phyloP scores from a whole-genome alignment of 75 land plant species.

The Sequoia sempervirens region DNA sequence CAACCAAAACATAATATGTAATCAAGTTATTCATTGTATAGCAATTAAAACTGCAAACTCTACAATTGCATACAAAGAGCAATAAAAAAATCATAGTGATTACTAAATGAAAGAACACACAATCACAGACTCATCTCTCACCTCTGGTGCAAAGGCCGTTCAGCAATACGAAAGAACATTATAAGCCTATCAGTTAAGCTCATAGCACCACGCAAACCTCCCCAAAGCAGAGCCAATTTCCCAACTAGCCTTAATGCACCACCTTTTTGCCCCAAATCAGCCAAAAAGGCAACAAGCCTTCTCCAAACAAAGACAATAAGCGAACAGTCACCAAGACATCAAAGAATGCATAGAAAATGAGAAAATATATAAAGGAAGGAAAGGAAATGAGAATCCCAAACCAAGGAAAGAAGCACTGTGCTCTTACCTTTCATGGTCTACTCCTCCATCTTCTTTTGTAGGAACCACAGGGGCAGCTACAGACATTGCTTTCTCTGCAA shows the following conservation, averaged over 20 bases:
- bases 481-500: conserved; percentile 96
- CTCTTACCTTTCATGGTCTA: conserved; percentile 87
- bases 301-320: conserved; percentile 9
- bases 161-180: conserved; percentile 65
- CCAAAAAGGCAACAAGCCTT: conserved; percentile 84
- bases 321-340: background rate
- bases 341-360: conserved; percentile 9
- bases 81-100: background rate
- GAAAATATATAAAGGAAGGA: conserved; percentile 2
- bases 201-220: conserved; percentile 98
- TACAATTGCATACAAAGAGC: background rate
- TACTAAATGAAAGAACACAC: background rate
- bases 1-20: background rate
- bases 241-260: conserved; percentile 75
- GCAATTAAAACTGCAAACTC: background rate
- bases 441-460: conserved; percentile 74
- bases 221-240: conserved; percentile 91
- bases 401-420: conserved; percentile 1
- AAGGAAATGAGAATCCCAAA: background rate
- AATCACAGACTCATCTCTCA: conserved; percentile 10
- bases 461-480: conserved; percentile 97
- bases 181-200: conserved; percentile 93
- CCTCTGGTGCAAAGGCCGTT: conserved; percentile 88
- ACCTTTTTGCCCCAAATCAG: conserved; percentile 90
- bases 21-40: background rate